Conservation (phyloP, 2,329 filamentous ascomycete species). For the Aspergillus felis region DNA sequence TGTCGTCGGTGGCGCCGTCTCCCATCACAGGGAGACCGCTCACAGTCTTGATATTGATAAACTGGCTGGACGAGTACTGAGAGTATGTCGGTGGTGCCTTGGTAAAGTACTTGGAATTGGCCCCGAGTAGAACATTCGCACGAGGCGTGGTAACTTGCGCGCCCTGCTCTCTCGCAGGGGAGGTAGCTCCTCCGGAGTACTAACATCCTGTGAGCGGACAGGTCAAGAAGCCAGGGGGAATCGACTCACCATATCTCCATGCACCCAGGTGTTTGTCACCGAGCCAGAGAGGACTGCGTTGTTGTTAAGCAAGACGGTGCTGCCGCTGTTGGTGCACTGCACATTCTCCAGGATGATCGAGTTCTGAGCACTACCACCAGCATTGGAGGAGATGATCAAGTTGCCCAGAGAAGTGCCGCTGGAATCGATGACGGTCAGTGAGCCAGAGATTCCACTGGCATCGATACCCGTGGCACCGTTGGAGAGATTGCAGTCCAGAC, state of each 20-base stretch:
- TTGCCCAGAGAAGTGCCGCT: constrained; percentile 5
- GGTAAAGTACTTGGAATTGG: constrained; percentile 38
- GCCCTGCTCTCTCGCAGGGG: constrained; percentile 17
- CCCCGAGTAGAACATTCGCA: constrained; percentile 25
- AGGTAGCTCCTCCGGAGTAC: neutral
- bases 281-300: constrained; percentile 16
- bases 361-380: constrained; percentile 29
- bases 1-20: constrained; percentile 40
- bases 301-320: constrained; percentile 24
- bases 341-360: constrained; percentile 28
- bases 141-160: constrained; percentile 26
- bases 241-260: constrained; percentile 25
- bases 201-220: constrained; percentile 8
- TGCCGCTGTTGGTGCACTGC: constrained; percentile 18
- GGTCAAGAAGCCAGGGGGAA: no score
- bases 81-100: constrained; percentile 42
- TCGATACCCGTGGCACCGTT: constrained; percentile 22
- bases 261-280: constrained; percentile 26
- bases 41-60: constrained; percentile 48
- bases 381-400: constrained; percentile 17
- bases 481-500: constrained; percentile 22
- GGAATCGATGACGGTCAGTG: constrained; percentile 21
- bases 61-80: constrained; percentile 37
- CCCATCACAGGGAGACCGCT: constrained; percentile 38
- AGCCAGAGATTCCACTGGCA: constrained; percentile 17